Conservation (phyloP, 2,329 filamentous ascomycete genomes). For the Metarhizium sp. region DNA sequence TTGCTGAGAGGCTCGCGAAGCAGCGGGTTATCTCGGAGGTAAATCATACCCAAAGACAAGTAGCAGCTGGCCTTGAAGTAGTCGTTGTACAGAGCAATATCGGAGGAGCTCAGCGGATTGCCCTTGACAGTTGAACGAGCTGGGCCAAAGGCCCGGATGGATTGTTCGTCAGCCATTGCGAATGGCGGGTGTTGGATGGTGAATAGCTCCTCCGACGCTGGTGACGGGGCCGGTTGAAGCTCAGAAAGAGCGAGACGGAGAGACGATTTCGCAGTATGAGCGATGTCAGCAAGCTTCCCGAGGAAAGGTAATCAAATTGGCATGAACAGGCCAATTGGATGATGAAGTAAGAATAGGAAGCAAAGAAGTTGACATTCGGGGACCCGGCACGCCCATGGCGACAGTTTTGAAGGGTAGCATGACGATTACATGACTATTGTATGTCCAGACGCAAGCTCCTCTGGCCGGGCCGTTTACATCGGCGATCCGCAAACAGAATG, state of each 20-base stretch:
- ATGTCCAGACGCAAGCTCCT: background rate
- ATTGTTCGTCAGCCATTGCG: constrained; percentile 35
- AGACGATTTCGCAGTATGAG: background rate
- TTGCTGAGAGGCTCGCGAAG: constrained; percentile 58
- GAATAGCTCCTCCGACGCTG: background rate
- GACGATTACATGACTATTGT: constrained; percentile 1
- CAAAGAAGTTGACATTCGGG: background rate
- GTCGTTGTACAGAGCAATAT: constrained; percentile 58
- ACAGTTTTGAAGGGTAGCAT: background rate
- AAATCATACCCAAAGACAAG: constrained; percentile 72
- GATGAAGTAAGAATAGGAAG: background rate
- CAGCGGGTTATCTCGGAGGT: constrained; percentile 64
- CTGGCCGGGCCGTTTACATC: background rate
- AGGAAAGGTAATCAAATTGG: background rate
- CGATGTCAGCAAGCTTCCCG: background rate
- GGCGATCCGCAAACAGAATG: background rate
- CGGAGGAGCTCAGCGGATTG: constrained; percentile 53
- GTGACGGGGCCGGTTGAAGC: background rate
- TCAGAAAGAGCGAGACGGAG: background rate
- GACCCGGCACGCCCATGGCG: background rate
- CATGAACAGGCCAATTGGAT: background rate
- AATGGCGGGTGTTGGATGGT: background rate
- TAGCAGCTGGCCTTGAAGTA: constrained; percentile 70
- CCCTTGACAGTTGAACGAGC: constrained; percentile 57
- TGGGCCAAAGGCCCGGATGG: constrained; percentile 54